Evolutionary conservation across 2,329 filamentous ascomycete species (phyloP), one percentile per base, ranked within the genome.

Genomic region (Ophiostoma himal-ulmi): DNA sequence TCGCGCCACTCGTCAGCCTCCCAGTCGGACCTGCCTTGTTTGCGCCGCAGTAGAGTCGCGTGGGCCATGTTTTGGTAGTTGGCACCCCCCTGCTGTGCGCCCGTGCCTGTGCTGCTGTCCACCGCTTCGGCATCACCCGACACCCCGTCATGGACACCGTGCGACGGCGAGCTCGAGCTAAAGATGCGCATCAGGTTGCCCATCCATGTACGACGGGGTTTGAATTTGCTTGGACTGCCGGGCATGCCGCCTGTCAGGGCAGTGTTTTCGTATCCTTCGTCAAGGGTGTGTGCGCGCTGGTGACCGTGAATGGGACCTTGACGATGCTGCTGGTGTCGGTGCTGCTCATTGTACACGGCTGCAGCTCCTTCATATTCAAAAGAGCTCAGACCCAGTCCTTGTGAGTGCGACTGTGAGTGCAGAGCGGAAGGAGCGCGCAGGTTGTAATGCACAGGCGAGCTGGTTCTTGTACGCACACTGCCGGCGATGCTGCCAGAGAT

Each of bases 151-250:
- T 70, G 54, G 2, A 44, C 54, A 22, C 64, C 41, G 3, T 60
- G n/a, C 7, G 68, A 22, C 20, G 68, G 26, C 1, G 67, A 48
- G 30, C 64, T 65, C 3, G 69, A 68, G 57, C 80, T 83, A 68
- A 92, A 86, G 13, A 89, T 89, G 52, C 89, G 84, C 22, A 86
- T 83, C 26, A 93, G 78, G 67, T 87, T 91, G 30, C 90, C 90
- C 13, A 93, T 81, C 88, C 89, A 92, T 34, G 85, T 85, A n/a
- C 84, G 80, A 4, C 83, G 79, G 74, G 83, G 80, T 76, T 87
- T 88, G 14, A 75, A 80, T 80, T 89, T 84, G 76, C 86, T 86
- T 26, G 88, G 83, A 68, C 85, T 86, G 0, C 85, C 82, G 1
- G 84, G 57, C 1, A 71, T 81, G 69, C 85, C 86, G 0, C 85